Percentiles rank a stretch among this genome's conserved stretches.
Evolutionary conservation across 192 early-diverging fungal genomes (phyloP).

Genomic region (Backusella morwellensis): DNA sequence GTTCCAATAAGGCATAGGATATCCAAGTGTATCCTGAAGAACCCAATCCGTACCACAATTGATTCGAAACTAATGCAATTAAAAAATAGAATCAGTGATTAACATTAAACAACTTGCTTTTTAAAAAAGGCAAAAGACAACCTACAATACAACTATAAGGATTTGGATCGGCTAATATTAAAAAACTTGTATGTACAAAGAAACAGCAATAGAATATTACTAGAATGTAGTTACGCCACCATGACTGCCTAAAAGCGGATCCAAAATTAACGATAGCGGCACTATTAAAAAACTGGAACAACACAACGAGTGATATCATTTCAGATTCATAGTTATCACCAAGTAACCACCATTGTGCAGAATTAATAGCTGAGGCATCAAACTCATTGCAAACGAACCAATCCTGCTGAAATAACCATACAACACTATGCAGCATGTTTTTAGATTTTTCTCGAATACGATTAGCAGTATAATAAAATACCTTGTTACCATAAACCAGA

Average conservation of each 20-base stretch:
- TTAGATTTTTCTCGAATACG: background rate
- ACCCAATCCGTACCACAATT: constrained; percentile 64
- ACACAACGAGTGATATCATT: constrained; percentile 56
- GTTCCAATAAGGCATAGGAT: constrained; percentile 34
- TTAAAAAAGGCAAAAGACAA: background rate
- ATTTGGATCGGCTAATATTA: constrained; percentile 62
- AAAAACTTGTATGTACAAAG: constrained; percentile 45
- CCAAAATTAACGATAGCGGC: constrained; percentile 73
- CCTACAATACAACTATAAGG: constrained; percentile 32
- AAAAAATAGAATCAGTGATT: background rate
- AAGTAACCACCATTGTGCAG: constrained; percentile 74
- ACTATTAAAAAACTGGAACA: constrained; percentile 74
- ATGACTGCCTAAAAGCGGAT: constrained; percentile 57
- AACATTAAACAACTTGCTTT: background rate
- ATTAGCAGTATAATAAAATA: background rate
- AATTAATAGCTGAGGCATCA: constrained; percentile 59
- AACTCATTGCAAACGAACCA: constrained; percentile 85
- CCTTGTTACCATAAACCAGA: constrained; percentile 53
- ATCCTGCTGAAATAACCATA: constrained; percentile 61
- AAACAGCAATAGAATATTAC: constrained; percentile 47
- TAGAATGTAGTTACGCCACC: constrained; percentile 62
- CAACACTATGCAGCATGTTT: constrained; percentile 27
- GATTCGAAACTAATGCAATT: constrained; percentile 48
- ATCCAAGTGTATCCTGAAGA: constrained; percentile 27
- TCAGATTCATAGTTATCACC: constrained; percentile 79